Evolutionary conservation across 2,329 filamentous ascomycete genomes (phyloP).

Genomic region (Xylariaceae sp.): DNA sequence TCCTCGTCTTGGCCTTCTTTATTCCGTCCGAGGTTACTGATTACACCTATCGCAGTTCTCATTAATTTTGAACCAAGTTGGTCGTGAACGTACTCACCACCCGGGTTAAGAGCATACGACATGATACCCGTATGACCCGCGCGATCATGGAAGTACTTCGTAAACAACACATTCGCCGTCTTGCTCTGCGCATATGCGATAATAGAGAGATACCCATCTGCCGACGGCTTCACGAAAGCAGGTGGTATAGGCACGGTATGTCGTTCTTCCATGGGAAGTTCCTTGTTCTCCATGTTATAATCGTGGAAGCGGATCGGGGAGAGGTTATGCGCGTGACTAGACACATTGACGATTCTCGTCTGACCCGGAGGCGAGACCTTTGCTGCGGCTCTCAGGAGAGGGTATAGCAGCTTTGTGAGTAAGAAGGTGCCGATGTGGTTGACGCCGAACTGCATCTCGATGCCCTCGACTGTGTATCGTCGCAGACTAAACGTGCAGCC

Average conservation of each 20-base stretch:
- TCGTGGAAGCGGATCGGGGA: slow-evolving; percentile 43
- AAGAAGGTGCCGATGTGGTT: slow-evolving; percentile 38
- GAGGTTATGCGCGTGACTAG: slow-evolving; percentile 38
- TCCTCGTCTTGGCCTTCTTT: slow-evolving; percentile 31
- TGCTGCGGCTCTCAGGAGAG: slow-evolving; percentile 32
- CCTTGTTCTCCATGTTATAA: slow-evolving; percentile 39
- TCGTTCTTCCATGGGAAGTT: slow-evolving; percentile 33
- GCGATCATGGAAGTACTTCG: slow-evolving; percentile 35
- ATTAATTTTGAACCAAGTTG: neutral
- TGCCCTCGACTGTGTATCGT: slow-evolving; percentile 38
- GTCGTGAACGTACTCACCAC: slow-evolving; percentile 25
- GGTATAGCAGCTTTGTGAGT: slow-evolving; percentile 36
- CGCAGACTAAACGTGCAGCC: slow-evolving; percentile 36
- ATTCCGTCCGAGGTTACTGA: slow-evolving; percentile 31
- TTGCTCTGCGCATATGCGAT: slow-evolving; percentile 48
- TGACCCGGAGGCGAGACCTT: slow-evolving; percentile 27
- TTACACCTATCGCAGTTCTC: slow-evolving; percentile 28
- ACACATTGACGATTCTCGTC: slow-evolving; percentile 39
- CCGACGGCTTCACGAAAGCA: slow-evolving; percentile 29
- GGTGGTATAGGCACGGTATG: slow-evolving; percentile 28
- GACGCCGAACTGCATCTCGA: slow-evolving; percentile 40
- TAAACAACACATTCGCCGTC: slow-evolving; percentile 46
- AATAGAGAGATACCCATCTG: slow-evolving; percentile 36
- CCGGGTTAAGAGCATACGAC: slow-evolving; percentile 41
- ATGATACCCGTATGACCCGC: slow-evolving; percentile 32